Evolutionary conservation across 106 monocot species (phyloP), one percentile per base, ranked within the genome.

Genomic region (Dioscorea alata): DNA sequence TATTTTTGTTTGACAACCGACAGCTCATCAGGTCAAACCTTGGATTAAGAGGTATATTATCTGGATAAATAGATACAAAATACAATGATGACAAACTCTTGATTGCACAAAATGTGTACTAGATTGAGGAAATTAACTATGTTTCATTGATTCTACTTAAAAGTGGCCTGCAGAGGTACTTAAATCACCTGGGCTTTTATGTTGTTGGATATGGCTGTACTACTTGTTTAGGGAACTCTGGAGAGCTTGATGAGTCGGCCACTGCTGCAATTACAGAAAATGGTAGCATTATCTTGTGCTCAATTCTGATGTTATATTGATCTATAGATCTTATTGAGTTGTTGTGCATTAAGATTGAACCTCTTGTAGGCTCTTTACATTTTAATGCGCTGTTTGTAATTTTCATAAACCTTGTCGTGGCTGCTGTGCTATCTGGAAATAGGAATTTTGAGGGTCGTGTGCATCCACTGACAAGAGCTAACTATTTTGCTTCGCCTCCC

Each of bases 381-480:
- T 42, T 28, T 10, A 42, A 42, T 42, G 9, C 7, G 34, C 6
- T 42, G 42, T 8, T 42, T 8, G 28, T 28, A 42, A 42, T 42
- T 76, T 59, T 23, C 18, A 22, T 56, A 90, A 84, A 90, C 68
- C 75, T 90, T 69, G 83, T 94, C 67, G 90, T 87, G 52, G 90
- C 87, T 59, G 87, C 90, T 35, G 90, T 94, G 33, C 80, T 94
- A 13, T 94, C 90, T 63, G 94, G 94, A 24, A 94, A 94, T 70
- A 54, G 90, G n/a, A 94, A 94, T 71, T 90, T 94, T 79, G 94
- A 94, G 82, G 94, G 94, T 17, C 86, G 94, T 16, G 94, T 94
- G 24, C 90, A 94, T 83, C 87, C 94, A 5, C 61, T 94, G 70
- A 94, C 90, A 59, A 71, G 94, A 70, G 94, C 94, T 12, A 94